Evolutionary conservation across 176 grass and related monocot species (phyloP).

Genomic region (Leersia perrieri): DNA sequence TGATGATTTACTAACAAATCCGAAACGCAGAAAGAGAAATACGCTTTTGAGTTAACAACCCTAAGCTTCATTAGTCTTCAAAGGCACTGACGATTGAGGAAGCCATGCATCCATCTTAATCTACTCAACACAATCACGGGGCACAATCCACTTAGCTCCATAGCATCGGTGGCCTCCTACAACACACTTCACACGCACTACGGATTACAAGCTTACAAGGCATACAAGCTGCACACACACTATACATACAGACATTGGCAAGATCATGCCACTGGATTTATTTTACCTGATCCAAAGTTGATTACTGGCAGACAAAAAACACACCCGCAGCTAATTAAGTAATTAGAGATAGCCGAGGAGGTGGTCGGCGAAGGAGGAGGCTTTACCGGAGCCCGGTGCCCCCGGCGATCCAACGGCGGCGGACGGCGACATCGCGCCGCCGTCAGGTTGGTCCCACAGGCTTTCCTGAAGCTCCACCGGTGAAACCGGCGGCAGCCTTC

Average conservation of each 20-base stretch:
- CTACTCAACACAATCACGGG: neutral
- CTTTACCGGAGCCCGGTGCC: neutral
- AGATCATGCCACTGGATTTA: neutral
- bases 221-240: neutral
- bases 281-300: neutral
- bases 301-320: neutral
- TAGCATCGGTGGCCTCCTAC: neutral
- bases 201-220: neutral
- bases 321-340: neutral
- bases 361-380: conserved; percentile 23
- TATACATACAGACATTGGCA: neutral
- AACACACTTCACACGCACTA: too few species aligned
- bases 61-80: neutral
- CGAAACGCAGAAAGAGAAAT: too few species aligned
- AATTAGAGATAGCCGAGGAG: conserved; percentile 50
- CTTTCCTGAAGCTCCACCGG: neutral
- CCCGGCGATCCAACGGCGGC: conserved; percentile 15
- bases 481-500: neutral
- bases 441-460: neutral
- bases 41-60: too few species aligned
- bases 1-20: too few species aligned
- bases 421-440: neutral
- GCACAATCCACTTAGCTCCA: neutral
- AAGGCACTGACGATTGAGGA: neutral
- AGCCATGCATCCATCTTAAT: neutral